Conservation (phyloP, 352 stramenopile species). For the Elongisporangium prolatum region DNA sequence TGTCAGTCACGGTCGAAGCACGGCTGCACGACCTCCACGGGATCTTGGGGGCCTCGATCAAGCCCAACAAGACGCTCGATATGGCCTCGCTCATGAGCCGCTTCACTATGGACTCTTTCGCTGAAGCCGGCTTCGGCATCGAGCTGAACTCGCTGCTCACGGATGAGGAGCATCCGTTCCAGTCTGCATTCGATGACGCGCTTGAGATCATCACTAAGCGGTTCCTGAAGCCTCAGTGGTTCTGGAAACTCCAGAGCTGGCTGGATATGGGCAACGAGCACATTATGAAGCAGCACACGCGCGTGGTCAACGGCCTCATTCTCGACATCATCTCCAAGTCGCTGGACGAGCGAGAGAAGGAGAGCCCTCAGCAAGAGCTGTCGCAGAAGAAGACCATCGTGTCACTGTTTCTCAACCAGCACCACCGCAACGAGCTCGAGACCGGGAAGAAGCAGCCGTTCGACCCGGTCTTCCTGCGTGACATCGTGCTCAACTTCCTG, state of each 20-base stretch:
- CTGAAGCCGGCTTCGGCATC: slow-evolving; percentile 29
- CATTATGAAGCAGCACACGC: slow-evolving; percentile 4
- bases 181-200: slow-evolving; percentile 22
- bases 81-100: slow-evolving; percentile 10
- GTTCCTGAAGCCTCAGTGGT: slow-evolving; percentile 16
- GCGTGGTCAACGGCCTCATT: slow-evolving; percentile 8
- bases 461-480: slow-evolving; percentile 40
- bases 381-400: slow-evolving; percentile 1
- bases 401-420: not conserved
- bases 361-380: not conserved
- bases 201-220: slow-evolving; percentile 18
- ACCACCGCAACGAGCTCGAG: slow-evolving; percentile 5
- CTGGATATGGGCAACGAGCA: slow-evolving; percentile 23
- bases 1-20: slow-evolving; percentile 37
- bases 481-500: slow-evolving; percentile 63
- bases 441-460: slow-evolving; percentile 19
- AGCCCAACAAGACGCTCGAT: slow-evolving; percentile 8
- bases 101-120: slow-evolving; percentile 32
- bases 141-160: slow-evolving; percentile 19
- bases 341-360: slow-evolving; percentile 10
- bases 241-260: slow-evolving; percentile 33
- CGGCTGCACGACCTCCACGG: slow-evolving; percentile 12
- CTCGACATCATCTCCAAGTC: slow-evolving; percentile 12
- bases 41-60: slow-evolving; percentile 7
- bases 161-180: slow-evolving; percentile 24